These are phyloP conservation scores for Theobroma grandiflorum DNA, from an alignment of 441 rosid genomes.

Conservation along the genomic window DNA sequence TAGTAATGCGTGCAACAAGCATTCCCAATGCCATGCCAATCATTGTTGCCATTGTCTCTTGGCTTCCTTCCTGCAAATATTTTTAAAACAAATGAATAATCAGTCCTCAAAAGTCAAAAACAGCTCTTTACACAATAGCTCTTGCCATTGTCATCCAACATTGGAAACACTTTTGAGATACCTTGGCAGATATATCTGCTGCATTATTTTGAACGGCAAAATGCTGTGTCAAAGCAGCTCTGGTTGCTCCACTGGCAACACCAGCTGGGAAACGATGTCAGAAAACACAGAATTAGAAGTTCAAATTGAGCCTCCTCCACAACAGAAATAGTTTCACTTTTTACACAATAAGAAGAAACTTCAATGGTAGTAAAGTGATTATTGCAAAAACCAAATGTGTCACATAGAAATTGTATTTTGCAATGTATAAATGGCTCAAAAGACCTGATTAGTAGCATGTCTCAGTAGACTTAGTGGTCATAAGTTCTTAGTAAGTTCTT, in stretches of 20 bases:
- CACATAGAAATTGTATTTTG: background rate
- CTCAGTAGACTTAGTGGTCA: constrained; percentile 4
- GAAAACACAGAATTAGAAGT: constrained; percentile 14
- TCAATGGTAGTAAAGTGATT: background rate
- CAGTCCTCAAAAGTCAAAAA: background rate
- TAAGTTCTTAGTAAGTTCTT: constrained; percentile 8
- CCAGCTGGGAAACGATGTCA: constrained; percentile 58
- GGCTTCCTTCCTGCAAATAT: constrained; percentile 85
- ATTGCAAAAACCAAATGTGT: background rate
- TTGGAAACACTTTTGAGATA: constrained; percentile 33
- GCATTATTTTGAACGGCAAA: constrained; percentile 97
- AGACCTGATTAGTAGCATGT: constrained; percentile 1
- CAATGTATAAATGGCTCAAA: background rate
- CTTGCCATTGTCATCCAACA: constrained; percentile 19
- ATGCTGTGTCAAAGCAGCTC: constrained; percentile 98
- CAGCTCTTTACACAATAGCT: constrained; percentile 9
- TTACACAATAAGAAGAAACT: background rate
- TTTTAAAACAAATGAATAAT: constrained; percentile 15
- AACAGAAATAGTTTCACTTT: background rate
- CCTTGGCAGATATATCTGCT: constrained; percentile 97
- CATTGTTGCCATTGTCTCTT: constrained; percentile 96
- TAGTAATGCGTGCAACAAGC: constrained; percentile 82
- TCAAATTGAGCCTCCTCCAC: background rate
- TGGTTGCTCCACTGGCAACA: constrained; percentile 98
- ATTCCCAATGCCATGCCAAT: constrained; percentile 94